Conservation (phyloP, 2,329 filamentous ascomycete genomes). For the Colletotrichum somersetense region DNA sequence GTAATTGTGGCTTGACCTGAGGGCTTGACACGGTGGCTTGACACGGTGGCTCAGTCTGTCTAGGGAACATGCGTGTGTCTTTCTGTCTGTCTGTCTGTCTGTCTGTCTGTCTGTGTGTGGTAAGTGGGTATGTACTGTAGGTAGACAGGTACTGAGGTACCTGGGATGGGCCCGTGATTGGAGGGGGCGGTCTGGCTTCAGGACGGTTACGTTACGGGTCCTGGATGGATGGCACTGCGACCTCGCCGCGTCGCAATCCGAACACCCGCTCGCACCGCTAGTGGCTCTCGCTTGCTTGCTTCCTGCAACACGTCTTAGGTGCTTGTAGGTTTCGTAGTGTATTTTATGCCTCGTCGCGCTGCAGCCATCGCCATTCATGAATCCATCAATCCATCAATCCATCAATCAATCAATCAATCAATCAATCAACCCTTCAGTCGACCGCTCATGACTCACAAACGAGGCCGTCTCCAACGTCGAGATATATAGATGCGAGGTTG, state of each 20-base stretch:
- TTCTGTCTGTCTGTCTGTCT: neutral
- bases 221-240: slow-evolving; percentile 15
- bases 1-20: neutral
- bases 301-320: slow-evolving; percentile 7
- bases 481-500: neutral
- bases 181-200: too few species aligned
- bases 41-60: neutral
- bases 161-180: neutral
- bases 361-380: too few species aligned
- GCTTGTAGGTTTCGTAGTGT: too few species aligned
- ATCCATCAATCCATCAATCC: too few species aligned
- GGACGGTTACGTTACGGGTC: neutral
- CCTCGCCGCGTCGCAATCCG: slow-evolving; percentile 29
- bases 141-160: too few species aligned
- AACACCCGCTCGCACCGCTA: slow-evolving; percentile 35
- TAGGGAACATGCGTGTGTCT: slow-evolving; percentile 20
- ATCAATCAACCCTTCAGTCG: neutral
- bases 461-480: neutral
- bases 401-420: too few species aligned
- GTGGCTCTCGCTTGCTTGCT: slow-evolving; percentile 32
- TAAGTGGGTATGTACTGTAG: too few species aligned
- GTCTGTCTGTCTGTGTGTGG: neutral
- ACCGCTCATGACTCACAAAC: neutral
- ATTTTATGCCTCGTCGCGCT: slow-evolving; percentile 1
- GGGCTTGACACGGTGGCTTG: too few species aligned